Evolutionary conservation across 139 green algal species (phyloP), one percentile per base, ranked within the genome.

Genomic region (Chlamydomonas sphaeroides): DNA sequence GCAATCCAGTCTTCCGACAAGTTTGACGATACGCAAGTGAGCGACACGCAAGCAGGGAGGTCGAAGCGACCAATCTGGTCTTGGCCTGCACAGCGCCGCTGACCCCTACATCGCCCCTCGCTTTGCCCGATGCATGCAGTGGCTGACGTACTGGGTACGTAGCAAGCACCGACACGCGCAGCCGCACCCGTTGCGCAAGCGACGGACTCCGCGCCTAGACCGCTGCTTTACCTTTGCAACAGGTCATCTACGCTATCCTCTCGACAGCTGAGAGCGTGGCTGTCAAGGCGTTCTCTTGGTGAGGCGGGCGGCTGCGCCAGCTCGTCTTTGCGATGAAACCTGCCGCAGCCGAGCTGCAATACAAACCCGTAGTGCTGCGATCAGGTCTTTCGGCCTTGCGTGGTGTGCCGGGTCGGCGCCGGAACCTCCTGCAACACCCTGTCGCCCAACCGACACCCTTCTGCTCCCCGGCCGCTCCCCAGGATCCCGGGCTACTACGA

Each of bases 401-500:
- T 10, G 45, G 45, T 18, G 17, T 30, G 6, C 6, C 53, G 53
- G 6, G 21, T 28, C 17, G 21, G 6, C 53, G 21, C 17, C 17
- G 18, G 20, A 14, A 30, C 28, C 10, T 18, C 15, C 53, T 62
- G 21, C 10, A 30, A 14, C 53, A 5, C 20, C 53, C 21, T 62
- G 53, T 62, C 45, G 10, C 10, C 14, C 45, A 53, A 53, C 45
- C 45, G 45, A 53, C 45, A 6, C 30, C 11, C 5, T 28, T 5
- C 20, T 15, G 33, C 8, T 4, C 23, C 78, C 5, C 32, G 5
- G 10, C n/a, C 35, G 5, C 51, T 5, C 51, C 23, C 6, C 66
- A 88, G 78, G 85, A 75, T 89, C 15, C 85, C 85, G 5, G 72
- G 88, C 5, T 88, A 88, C 62, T 85, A 88, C 38, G 71, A 88